Conservation (phyloP, 2,329 filamentous ascomycete genomes). For the Penicillium sp. region DNA sequence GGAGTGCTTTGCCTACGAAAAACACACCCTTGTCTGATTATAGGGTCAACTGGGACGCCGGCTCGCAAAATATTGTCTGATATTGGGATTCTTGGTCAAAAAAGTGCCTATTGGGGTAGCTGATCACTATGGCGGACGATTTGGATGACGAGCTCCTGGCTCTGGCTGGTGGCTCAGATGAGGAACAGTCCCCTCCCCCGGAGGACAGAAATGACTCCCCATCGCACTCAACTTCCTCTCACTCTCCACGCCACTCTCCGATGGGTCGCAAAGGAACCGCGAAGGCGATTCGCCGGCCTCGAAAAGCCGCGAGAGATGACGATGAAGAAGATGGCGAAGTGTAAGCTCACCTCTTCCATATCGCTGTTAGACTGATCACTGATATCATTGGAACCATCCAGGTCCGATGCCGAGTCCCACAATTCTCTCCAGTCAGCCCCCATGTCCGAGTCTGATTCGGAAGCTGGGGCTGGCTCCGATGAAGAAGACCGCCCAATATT, state of each 20-base stretch:
- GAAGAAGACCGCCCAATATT: slow-evolving; percentile 59
- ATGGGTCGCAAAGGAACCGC: slow-evolving; percentile 51
- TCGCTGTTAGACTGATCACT: slow-evolving; percentile 3
- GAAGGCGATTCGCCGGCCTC: slow-evolving; percentile 40
- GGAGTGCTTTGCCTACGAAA: slow-evolving; percentile 4
- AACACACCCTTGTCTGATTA: neutral
- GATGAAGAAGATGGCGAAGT: slow-evolving; percentile 76
- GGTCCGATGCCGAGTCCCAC: slow-evolving; percentile 68
- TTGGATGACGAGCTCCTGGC: slow-evolving; percentile 92
- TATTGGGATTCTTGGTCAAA: neutral
- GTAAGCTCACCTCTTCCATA: slow-evolving; percentile 56
- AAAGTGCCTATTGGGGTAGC: neutral
- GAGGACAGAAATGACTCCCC: slow-evolving; percentile 57
- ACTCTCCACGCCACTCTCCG: slow-evolving; percentile 40
- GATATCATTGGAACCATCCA: slow-evolving; percentile 34
- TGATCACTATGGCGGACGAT: slow-evolving; percentile 68
- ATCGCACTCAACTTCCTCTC: slow-evolving; percentile 53
- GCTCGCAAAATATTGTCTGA: neutral
- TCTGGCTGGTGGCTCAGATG: slow-evolving; percentile 71
- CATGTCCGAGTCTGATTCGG: slow-evolving; percentile 89
- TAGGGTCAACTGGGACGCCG: neutral
- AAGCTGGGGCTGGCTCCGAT: slow-evolving; percentile 59
- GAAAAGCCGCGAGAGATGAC: slow-evolving; percentile 57
- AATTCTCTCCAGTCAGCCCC: slow-evolving; percentile 77
- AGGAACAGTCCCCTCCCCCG: slow-evolving; percentile 55